Evolutionary conservation across 2,329 filamentous ascomycete genomes (phyloP), one percentile per base, ranked within the genome.

Genomic region (Dothidotthia symphoricarpi): DNA sequence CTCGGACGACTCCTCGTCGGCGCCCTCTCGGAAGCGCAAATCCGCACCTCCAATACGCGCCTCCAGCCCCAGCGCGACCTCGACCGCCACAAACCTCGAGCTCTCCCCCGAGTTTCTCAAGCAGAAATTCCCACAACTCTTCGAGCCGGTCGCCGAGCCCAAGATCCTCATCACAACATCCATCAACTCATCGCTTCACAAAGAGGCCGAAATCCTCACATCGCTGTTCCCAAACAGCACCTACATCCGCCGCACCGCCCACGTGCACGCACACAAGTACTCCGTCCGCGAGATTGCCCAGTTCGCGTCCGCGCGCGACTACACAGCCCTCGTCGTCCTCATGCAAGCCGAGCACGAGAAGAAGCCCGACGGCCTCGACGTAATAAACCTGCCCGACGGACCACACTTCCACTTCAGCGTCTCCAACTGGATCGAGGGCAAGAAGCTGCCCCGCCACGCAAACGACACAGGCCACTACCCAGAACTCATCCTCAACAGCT

Each of bases 341-440:
- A 88, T 89, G 60, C 90, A 98, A 68, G 89, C 96, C 63, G 43
- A 61, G 41, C 60, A 63, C 43, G 79, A 82, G 52, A 98, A 98
- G 71, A 82, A 79, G 57, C 86, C 89, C 0, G 83, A 82, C 11
- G 89, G 88, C 0, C 68, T 97, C 16, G 89, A 89, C 19, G 78
- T 97, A 12, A 82, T 95, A 3, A 86, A 94, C 61, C 74, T 97
- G 1, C 89, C 93, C 1, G 64, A 76, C 0, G 91, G 93, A 0
- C 91, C 93, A 1, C 95, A 91, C 31, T 93, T 96, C 64, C 90
- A 95, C 64, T 97, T 97, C 71, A 82, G 77, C 39, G 86, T 96
- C 48, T 84, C 83, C 48, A 95, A 93, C 61, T 98, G 89, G 85
- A 76, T 95, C 24, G 87, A 94, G 55, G 88, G 88, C 34, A 87